Evolutionary conservation across 2,329 filamentous ascomycete species (phyloP).

Genomic region (Sporothrix globosa): DNA sequence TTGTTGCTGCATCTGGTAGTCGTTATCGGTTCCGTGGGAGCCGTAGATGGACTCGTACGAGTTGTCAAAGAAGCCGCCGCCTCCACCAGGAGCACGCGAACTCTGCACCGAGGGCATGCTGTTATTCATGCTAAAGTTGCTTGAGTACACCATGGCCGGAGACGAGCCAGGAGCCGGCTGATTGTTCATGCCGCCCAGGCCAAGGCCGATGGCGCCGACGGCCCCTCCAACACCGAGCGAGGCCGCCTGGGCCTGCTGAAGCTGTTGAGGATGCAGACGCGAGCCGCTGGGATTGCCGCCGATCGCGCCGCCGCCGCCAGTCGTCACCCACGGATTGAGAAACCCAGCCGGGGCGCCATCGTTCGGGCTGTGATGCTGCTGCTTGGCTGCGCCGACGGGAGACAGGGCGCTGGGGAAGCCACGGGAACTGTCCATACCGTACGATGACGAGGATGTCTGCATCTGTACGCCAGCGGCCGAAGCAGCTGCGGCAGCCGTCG

Average conservation of each 20-base stretch:
- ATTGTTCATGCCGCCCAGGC: slow-evolving; percentile 19
- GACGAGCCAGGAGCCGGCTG: slow-evolving; percentile 10
- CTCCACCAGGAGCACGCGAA: slow-evolving; percentile 37
- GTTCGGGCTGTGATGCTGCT: neutral
- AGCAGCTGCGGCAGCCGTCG: neutral
- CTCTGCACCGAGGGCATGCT: slow-evolving; percentile 44
- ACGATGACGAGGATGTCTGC: slow-evolving; percentile 20
- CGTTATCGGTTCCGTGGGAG: neutral
- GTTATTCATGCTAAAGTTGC: slow-evolving; percentile 39
- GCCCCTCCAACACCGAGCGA: slow-evolving; percentile 21
- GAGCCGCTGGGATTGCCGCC: neutral
- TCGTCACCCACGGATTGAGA: slow-evolving; percentile 21
- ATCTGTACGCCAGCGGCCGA: slow-evolving; percentile 1
- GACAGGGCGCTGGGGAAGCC: slow-evolving; percentile 36
- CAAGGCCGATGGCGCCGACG: neutral
- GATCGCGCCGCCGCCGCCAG: neutral
- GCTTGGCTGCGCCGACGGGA: slow-evolving; percentile 31
- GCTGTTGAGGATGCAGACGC: slow-evolving; percentile 32
- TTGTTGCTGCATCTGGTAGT: slow-evolving; percentile 15
- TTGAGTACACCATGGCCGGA: slow-evolving; percentile 37
- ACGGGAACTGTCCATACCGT: slow-evolving; percentile 29
- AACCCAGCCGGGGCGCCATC: slow-evolving; percentile 10
- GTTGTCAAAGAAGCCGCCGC: neutral
- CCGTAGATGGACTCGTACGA: slow-evolving; percentile 24
- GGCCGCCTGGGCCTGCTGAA: slow-evolving; percentile 33